These are phyloP conservation scores for Monosporozyma unispora DNA, from an alignment of 805 yeast species.

Conservation along the genomic window DNA sequence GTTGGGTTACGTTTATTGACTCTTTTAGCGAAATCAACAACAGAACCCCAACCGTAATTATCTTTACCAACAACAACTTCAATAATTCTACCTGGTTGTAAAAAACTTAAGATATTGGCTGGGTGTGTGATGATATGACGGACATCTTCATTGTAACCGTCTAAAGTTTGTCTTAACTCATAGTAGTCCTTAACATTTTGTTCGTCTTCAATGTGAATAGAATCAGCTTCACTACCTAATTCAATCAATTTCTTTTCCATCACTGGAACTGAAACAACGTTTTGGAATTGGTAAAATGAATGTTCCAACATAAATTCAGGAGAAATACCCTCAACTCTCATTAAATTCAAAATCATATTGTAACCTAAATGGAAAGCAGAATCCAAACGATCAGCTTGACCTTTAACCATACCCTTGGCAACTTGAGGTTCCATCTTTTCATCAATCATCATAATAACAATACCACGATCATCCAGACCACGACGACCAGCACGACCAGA, in stretches of 20 bases:
- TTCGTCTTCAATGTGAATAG: conserved; percentile 63
- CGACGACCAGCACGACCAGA: conserved; percentile 99
- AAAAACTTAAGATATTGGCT: conserved; percentile 67
- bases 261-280: conserved; percentile 79
- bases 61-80: conserved; percentile 48
- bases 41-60: conserved; percentile 96
- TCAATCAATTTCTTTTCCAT: conserved; percentile 60
- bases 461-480: conserved; percentile 98
- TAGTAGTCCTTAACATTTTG: conserved; percentile 68
- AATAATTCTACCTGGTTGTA: conserved; percentile 83
- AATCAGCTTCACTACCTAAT: conserved; percentile 40
- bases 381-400: conserved; percentile 94
- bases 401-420: conserved; percentile 98
- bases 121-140: conserved; percentile 86
- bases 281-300: conserved; percentile 93
- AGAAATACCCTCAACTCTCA: conserved; percentile 96
- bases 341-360: conserved; percentile 89
- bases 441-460: conserved; percentile 98
- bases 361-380: conserved; percentile 97
- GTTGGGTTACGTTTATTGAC: conserved; percentile 48
- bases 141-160: conserved; percentile 62
- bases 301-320: conserved; percentile 95
- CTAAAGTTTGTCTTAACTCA: conserved; percentile 66
- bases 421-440: conserved; percentile 99
- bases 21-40: conserved; percentile 68